phyloP scores from a whole-genome alignment of 345 rosid species.

The Pelargonium nanum region DNA sequence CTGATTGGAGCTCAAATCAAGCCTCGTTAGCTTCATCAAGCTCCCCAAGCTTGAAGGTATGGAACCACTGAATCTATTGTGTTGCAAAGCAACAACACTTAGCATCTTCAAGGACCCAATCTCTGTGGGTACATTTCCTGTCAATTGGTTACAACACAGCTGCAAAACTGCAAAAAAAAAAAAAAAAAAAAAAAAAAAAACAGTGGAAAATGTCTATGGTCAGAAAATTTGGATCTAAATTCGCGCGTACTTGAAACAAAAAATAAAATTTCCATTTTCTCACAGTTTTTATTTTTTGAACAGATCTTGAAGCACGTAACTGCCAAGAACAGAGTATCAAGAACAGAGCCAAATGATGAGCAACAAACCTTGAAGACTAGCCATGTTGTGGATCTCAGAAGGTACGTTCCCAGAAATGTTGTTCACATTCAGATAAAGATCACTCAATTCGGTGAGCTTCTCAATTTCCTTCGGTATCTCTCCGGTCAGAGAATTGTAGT shows the following conservation, averaged over 20 bases:
- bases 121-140: conserved; percentile 49
- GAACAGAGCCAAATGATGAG: neutral
- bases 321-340: neutral
- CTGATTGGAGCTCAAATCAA: conserved; percentile 55
- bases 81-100: conserved; percentile 58
- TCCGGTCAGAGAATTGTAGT: conserved; percentile 72
- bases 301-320: neutral
- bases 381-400: conserved; percentile 51
- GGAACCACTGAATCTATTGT: conserved; percentile 48
- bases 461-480: conserved; percentile 67
- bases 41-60: conserved; percentile 52
- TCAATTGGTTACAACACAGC: conserved; percentile 71
- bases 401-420: conserved; percentile 72
- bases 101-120: conserved; percentile 59
- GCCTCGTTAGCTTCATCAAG: conserved; percentile 46
- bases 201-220: no score
- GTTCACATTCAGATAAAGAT: conserved; percentile 82
- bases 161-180: conserved; percentile 39
- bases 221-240: neutral
- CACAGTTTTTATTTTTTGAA: neutral
- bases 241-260: neutral
- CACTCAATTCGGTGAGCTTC: conserved; percentile 46
- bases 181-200: neutral
- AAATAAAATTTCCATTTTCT: no score
- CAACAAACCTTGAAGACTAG: conserved; percentile 66